A percentile compares a stretch with the other conserved stretches of the same genome.
Evolutionary conservation across 306 rosid species (phyloP).

Genomic region (Cucurbita ficifolia): DNA sequence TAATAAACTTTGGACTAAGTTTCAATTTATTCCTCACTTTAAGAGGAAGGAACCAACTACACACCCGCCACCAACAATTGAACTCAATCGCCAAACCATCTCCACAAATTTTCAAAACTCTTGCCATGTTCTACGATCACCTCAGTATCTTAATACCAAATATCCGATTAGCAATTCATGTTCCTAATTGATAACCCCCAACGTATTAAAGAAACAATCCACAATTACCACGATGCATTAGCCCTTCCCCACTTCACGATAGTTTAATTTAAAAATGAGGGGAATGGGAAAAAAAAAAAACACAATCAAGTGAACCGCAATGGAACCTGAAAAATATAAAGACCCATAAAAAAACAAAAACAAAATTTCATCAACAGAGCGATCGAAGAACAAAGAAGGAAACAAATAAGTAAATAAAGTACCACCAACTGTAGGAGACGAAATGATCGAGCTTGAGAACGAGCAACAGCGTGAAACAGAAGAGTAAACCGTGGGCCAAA

Average conservation of each 20-base stretch:
- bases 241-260: neutral
- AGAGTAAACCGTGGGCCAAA: slow-evolving; percentile 61
- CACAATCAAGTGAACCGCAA: neutral
- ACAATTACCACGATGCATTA: neutral
- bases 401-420: slow-evolving; percentile 16
- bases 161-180: neutral
- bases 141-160: neutral
- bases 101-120: neutral
- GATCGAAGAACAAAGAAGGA: neutral
- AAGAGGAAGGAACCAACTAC: neutral
- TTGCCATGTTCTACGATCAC: neutral
- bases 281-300: neutral
- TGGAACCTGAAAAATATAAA: neutral
- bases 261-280: neutral
- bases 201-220: neutral
- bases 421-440: slow-evolving; percentile 84
- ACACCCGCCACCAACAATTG: neutral
- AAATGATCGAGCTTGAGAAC: slow-evolving; percentile 80
- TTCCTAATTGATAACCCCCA: neutral
- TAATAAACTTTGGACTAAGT: neutral
- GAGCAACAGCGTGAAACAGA: slow-evolving; percentile 72
- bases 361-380: neutral
- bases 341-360: neutral
- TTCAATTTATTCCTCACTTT: neutral
- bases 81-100: slow-evolving; percentile 5